phyloP scores from a whole-genome alignment of 352 stramenopile genomes.

The Phytophthora syringae region DNA sequence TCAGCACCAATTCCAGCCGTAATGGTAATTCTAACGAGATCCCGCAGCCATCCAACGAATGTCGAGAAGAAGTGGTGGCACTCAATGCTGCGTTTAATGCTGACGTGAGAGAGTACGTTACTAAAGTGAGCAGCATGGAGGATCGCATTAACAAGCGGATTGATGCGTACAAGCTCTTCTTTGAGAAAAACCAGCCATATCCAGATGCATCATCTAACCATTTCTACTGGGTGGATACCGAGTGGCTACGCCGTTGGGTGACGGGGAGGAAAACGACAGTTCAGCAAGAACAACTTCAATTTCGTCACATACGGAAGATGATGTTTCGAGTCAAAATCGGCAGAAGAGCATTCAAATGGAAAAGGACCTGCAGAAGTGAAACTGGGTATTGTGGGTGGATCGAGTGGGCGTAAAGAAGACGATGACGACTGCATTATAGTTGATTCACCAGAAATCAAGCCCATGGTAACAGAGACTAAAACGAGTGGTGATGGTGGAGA shows the following conservation, averaged over 20 bases:
- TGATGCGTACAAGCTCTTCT: slow-evolving; percentile 67
- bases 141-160: slow-evolving; percentile 54
- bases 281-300: slow-evolving; percentile 10
- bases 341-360: slow-evolving; percentile 3
- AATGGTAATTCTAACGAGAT: background rate
- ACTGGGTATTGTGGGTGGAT: slow-evolving; percentile 2
- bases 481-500: slow-evolving; percentile 15
- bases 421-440: slow-evolving; percentile 31
- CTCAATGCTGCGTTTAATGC: slow-evolving; percentile 60
- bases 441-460: slow-evolving; percentile 18
- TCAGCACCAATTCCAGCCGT: background rate
- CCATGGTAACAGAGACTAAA: background rate
- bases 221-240: slow-evolving; percentile 78
- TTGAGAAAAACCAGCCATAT: slow-evolving; percentile 62
- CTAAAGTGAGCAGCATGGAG: slow-evolving; percentile 54
- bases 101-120: slow-evolving; percentile 54
- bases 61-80: slow-evolving; percentile 53
- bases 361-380: slow-evolving; percentile 10
- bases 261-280: slow-evolving; percentile 55
- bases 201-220: slow-evolving; percentile 30
- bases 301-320: slow-evolving; percentile 15
- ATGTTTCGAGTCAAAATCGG: slow-evolving; percentile 10
- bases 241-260: slow-evolving; percentile 71
- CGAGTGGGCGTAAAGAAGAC: slow-evolving; percentile 15
- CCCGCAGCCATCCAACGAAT: slow-evolving; percentile 37